Percentiles rank a stretch among this genome's conserved stretches.
These are phyloP conservation scores for Moelleriella libera DNA, from an alignment of 2,329 filamentous ascomycete genomes.

Conservation along the genomic window DNA sequence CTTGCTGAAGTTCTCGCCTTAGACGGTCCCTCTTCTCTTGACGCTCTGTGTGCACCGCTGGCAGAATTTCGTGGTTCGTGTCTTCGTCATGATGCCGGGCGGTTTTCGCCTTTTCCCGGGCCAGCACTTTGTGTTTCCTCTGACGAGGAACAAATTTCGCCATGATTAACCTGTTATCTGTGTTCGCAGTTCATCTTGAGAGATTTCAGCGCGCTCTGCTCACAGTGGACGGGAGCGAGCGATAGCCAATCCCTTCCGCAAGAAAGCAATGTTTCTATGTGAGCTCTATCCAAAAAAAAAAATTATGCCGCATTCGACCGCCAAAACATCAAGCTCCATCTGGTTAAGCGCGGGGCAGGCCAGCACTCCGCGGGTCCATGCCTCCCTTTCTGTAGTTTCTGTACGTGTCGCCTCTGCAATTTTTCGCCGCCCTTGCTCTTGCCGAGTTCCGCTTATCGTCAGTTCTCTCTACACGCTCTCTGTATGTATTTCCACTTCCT, in stretches of 20 bases:
- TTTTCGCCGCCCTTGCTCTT: no score
- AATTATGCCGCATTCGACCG: conserved; percentile 22
- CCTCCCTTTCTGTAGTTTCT: background rate
- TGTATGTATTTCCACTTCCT: no score
- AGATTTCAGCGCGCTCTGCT: no score
- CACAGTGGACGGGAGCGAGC: no score
- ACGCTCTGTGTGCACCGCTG: conserved; percentile 30
- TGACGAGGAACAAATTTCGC: conserved; percentile 48
- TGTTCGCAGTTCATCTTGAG: background rate
- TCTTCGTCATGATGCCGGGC: conserved; percentile 23
- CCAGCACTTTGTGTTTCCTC: conserved; percentile 55
- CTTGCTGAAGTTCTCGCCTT: conserved; percentile 36
- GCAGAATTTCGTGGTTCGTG: conserved; percentile 21
- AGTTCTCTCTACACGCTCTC: no score
- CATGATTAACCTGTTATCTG: conserved; percentile 18
- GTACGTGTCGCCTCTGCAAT: no score
- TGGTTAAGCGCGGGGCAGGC: conserved; percentile 20
- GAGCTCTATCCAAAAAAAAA: conserved; percentile 9
- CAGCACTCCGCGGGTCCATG: no score
- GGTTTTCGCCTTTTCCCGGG: conserved; percentile 39
- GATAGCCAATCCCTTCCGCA: no score
- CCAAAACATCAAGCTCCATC: conserved; percentile 14
- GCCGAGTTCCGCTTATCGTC: no score
- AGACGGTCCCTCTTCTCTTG: conserved; percentile 41
- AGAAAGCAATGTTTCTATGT: no score